These are phyloP conservation scores for Talaromyces liani DNA, from an alignment of 495 filamentous ascomycete species.

Conservation along the genomic window DNA sequence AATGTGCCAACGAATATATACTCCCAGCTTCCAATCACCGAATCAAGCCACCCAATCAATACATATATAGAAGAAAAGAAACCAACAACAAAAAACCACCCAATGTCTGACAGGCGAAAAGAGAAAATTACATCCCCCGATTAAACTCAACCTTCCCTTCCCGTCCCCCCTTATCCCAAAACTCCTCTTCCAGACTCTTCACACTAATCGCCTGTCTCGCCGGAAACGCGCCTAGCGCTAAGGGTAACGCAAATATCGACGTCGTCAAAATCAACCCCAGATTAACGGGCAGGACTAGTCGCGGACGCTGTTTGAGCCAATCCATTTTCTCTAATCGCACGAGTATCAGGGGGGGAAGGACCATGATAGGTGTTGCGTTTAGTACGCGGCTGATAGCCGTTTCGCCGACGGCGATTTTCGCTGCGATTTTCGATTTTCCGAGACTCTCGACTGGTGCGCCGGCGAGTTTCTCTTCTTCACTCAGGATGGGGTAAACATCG, in stretches of 20 bases:
- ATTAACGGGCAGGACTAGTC: slow-evolving; percentile 70
- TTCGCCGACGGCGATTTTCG: slow-evolving; percentile 81
- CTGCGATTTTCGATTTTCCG: slow-evolving; percentile 82
- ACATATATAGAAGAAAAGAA: background rate
- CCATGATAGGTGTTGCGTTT: slow-evolving; percentile 96
- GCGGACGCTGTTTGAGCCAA: slow-evolving; percentile 67
- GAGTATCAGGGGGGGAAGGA: slow-evolving; percentile 76
- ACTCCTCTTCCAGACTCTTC: slow-evolving; percentile 69
- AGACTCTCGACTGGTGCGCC: slow-evolving; percentile 56
- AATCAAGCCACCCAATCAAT: background rate
- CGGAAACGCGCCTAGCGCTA: slow-evolving; percentile 87
- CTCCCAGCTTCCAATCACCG: background rate
- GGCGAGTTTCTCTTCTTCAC: slow-evolving; percentile 46
- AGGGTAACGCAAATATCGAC: slow-evolving; percentile 72
- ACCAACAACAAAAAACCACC: too few species aligned
- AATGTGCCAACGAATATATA: background rate
- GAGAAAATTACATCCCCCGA: slow-evolving; percentile 62
- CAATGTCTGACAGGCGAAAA: background rate
- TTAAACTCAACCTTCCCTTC: slow-evolving; percentile 83
- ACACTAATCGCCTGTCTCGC: slow-evolving; percentile 76
- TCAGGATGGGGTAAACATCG: slow-evolving; percentile 79
- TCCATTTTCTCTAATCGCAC: slow-evolving; percentile 70
- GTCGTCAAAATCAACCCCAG: slow-evolving; percentile 74
- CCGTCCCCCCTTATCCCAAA: slow-evolving; percentile 67
- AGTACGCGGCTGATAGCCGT: slow-evolving; percentile 83